Base-by-base conservation (phyloP, 768 basidiomycete species). In the Leccinum incarnatum region DNA sequence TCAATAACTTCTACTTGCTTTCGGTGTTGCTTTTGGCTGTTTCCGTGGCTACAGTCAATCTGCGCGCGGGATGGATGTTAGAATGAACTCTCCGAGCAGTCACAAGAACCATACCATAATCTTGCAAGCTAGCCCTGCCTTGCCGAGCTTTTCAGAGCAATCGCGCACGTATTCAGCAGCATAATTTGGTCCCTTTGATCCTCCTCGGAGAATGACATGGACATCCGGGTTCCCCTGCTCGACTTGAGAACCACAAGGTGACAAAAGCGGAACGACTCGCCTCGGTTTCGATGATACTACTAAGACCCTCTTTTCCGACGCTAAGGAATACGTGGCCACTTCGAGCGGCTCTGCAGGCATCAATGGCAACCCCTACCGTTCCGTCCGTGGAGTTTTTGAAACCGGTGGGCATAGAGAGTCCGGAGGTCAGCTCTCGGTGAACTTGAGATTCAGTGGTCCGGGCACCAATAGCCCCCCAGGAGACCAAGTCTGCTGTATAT, bases 331-430 rank as follows among this genome's bases (percentile, higher is more conserved):
- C 93, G 74, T 99, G 96, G 1, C 92, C 91, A 56, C 83, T 83
- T 59, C 86, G 83, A 17, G 97, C 95, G 15, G 96, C 92, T 36
- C 95, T 85, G 75, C 95, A 98, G 2, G 96, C 96, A 74, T 99
- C 95, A 48, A 98, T 83, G 0, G 97, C 95, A 62, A 98, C 91
- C 51, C 87, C 85, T 46, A 96, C 84, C 29, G 87, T 88, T 40
- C 97, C 97, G 66, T 98, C 97, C 2, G 96, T 98, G 11, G 92
- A 92, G 68, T 99, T 99, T 77, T 99, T 99, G 85, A 99, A 98
- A 8, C 97, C 97, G 5, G 95, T 93, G 3, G 92, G 90, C 91
- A 96, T 94, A 15, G 91, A 93, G n/a, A 96, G 78, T 2, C 87
- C 91, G 5, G 87, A 90, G 10, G 85, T 84, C 15, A 96, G 80